phyloP scores from a whole-genome alignment of 2,329 filamentous ascomycete species.

The Drechslerella coelobrocha region DNA sequence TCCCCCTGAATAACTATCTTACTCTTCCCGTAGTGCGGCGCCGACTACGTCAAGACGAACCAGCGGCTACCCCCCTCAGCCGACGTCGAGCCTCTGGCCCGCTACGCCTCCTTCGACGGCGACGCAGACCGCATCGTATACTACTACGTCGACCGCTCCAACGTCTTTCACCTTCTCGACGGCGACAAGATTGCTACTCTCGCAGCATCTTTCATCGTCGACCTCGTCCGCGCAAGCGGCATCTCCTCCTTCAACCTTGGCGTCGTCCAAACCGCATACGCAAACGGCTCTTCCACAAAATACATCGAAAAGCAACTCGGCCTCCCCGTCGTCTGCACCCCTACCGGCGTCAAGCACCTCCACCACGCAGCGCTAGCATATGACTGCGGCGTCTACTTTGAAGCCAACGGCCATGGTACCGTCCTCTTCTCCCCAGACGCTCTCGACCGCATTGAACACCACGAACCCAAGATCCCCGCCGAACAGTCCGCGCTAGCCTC shows the following conservation, averaged over 20 bases:
- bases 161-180: constrained; percentile 88
- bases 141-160: constrained; percentile 85
- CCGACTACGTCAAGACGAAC: constrained; percentile 96
- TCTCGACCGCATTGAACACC: constrained; percentile 73
- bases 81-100: constrained; percentile 75
- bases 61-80: constrained; percentile 86
- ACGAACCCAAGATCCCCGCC: constrained; percentile 85
- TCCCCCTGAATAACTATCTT: neutral
- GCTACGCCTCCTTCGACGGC: constrained; percentile 90
- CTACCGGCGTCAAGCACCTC: constrained; percentile 95
- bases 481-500: constrained; percentile 89
- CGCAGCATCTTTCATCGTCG: constrained; percentile 89
- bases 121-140: constrained; percentile 96
- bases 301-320: constrained; percentile 89
- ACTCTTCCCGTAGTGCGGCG: constrained; percentile 72
- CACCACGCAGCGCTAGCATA: constrained; percentile 96
- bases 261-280: constrained; percentile 96
- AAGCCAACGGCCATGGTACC: constrained; percentile 97
- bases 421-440: constrained; percentile 91
- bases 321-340: constrained; percentile 88
- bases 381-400: constrained; percentile 96
- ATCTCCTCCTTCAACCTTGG: constrained; percentile 85
- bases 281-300: constrained; percentile 91
- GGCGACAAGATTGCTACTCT: constrained; percentile 96
- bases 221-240: constrained; percentile 80